Conservation (phyloP, 768 basidiomycete genomes). For the Kwoniella mangroviensis region DNA sequence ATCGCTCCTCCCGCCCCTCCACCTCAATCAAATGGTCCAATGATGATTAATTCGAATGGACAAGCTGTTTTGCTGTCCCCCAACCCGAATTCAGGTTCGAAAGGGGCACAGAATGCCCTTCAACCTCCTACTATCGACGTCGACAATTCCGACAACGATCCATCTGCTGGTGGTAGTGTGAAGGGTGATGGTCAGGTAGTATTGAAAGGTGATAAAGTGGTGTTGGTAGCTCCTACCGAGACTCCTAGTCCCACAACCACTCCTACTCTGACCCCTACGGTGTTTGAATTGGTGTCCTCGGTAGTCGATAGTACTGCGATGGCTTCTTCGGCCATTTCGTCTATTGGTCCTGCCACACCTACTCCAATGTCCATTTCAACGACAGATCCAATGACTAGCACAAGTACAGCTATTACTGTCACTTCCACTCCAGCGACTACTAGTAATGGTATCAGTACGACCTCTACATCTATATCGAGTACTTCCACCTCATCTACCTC, state of each 20-base stretch:
- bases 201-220: constrained; percentile 12
- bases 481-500: background rate
- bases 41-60: constrained; percentile 36
- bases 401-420: background rate
- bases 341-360: background rate
- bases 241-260: constrained; percentile 1
- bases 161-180: background rate
- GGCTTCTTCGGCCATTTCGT: background rate
- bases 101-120: background rate
- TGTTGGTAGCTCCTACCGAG: constrained; percentile 1
- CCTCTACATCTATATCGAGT: background rate
- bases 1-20: constrained; percentile 8
- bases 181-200: constrained; percentile 13
- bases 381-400: background rate
- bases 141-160: background rate
- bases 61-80: constrained; percentile 37
- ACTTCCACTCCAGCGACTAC: background rate
- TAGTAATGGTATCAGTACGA: background rate
- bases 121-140: too few relatives aligned
- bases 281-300: background rate
- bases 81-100: background rate
- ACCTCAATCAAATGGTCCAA: constrained; percentile 25
- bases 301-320: background rate
- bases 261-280: background rate
- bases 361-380: background rate